Percentiles rank a stretch among this genome's conserved stretches.
Conservation (phyloP, 345 rosid genomes). For the Ceriops decandra region DNA sequence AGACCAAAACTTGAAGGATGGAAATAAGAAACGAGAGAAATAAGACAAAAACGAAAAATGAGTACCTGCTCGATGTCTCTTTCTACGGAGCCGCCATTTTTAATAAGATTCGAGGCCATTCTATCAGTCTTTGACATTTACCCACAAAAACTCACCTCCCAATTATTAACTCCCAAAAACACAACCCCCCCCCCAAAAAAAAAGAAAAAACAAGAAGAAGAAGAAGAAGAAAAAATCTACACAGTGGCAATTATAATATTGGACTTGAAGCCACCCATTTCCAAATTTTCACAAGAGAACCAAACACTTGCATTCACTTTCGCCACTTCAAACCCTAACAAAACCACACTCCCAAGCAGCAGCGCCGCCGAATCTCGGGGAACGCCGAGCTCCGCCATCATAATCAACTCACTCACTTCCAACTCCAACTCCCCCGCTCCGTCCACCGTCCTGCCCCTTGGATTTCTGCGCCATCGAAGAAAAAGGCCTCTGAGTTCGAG, state of each 20-base stretch:
- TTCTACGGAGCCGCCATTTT: slow-evolving; percentile 77
- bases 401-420: slow-evolving; percentile 13
- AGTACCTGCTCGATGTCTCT: slow-evolving; percentile 93
- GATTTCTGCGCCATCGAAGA: slow-evolving; percentile 4
- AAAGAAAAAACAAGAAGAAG: not conserved
- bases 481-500: not conserved
- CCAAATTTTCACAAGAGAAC: slow-evolving; percentile 30
- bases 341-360: slow-evolving; percentile 17
- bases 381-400: slow-evolving; percentile 20
- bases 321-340: slow-evolving; percentile 29
- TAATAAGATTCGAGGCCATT: slow-evolving; percentile 92
- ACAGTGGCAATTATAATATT: not conserved
- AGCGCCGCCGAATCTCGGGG: slow-evolving; percentile 6
- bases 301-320: slow-evolving; percentile 36
- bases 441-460: slow-evolving; percentile 9
- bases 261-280: slow-evolving; percentile 10
- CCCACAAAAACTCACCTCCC: not conserved
- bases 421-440: slow-evolving; percentile 10
- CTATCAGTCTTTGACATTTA: slow-evolving; percentile 56
- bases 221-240: not conserved
- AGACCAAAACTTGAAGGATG: not conserved
- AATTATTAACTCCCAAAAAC: not conserved
- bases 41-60: not conserved
- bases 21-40: not conserved
- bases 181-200: not conserved